These are phyloP conservation scores for Penicillium nordicum DNA, from an alignment of 2,329 filamentous ascomycete species.

Conservation along the genomic window DNA sequence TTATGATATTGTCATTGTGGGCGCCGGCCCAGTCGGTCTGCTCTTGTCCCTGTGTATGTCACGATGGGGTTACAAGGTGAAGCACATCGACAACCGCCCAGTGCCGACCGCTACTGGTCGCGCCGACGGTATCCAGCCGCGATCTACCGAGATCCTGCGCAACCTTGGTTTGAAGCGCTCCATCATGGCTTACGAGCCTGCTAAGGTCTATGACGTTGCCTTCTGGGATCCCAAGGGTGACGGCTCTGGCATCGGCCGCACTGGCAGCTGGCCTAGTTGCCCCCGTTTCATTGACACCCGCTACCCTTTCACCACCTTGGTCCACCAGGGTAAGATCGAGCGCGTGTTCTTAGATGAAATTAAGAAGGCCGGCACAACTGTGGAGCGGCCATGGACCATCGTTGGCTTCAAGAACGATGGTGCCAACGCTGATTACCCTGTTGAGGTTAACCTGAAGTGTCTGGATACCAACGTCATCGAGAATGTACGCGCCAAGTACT, in stretches of 20 bases:
- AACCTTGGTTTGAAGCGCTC: conserved; percentile 87
- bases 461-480: conserved; percentile 69
- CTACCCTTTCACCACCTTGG: conserved; percentile 61
- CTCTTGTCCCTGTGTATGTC: conserved; percentile 84
- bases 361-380: conserved; percentile 53
- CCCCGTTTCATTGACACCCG: conserved; percentile 71
- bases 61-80: conserved; percentile 91
- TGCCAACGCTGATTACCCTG: conserved; percentile 67
- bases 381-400: conserved; percentile 62
- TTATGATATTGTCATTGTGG: conserved; percentile 75
- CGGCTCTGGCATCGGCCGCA: conserved; percentile 56
- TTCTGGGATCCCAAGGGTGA: conserved; percentile 59
- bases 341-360: conserved; percentile 61
- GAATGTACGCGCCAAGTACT: conserved; percentile 60
- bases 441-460: conserved; percentile 73
- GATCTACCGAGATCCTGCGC: conserved; percentile 78
- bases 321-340: conserved; percentile 63
- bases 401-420: conserved; percentile 60
- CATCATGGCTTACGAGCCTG: conserved; percentile 83
- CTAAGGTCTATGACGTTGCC: conserved; percentile 72
- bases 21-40: conserved; percentile 83
- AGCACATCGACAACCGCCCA: conserved; percentile 86
- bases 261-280: conserved; percentile 77
- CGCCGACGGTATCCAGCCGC: conserved; percentile 87
- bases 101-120: conserved; percentile 82